Conservation (phyloP, 306 rosid genomes). For the Casuarina equisetifolia region DNA sequence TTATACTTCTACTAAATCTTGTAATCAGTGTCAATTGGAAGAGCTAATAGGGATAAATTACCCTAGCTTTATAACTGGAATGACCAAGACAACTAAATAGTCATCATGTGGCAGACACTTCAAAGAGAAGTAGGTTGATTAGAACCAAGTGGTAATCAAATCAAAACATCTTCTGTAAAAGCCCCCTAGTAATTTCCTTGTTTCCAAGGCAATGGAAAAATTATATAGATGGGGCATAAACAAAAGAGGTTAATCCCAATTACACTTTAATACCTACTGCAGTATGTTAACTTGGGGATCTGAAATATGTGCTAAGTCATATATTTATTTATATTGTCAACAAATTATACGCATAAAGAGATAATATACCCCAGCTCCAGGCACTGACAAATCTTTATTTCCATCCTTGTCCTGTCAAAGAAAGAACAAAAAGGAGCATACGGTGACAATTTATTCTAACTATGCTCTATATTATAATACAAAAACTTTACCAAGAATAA, state of each 20-base stretch:
- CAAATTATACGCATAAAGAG: slow-evolving; percentile 18
- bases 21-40: neutral
- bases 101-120: slow-evolving; percentile 8
- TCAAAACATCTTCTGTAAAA: slow-evolving; percentile 13
- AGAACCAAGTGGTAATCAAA: neutral
- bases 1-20: neutral
- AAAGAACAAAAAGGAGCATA: slow-evolving; percentile 34
- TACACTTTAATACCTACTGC: slow-evolving; percentile 19
- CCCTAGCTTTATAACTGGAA: slow-evolving; percentile 4
- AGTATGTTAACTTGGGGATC: slow-evolving; percentile 11
- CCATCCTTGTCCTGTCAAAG: slow-evolving; percentile 66
- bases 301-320: slow-evolving; percentile 1
- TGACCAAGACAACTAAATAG: slow-evolving; percentile 2
- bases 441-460: slow-evolving; percentile 14
- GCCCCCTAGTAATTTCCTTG: slow-evolving; percentile 9
- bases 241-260: slow-evolving; percentile 22
- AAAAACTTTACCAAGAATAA: neutral
- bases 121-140: neutral
- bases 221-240: slow-evolving; percentile 11
- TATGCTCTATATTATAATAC: neutral
- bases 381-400: slow-evolving; percentile 78
- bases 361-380: slow-evolving; percentile 96
- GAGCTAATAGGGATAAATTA: slow-evolving; percentile 13
- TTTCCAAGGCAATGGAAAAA: slow-evolving; percentile 12
- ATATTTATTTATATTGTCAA: slow-evolving; percentile 18